phyloP scores from a whole-genome alignment of 345 rosid species.

The Acer yangbiense region DNA sequence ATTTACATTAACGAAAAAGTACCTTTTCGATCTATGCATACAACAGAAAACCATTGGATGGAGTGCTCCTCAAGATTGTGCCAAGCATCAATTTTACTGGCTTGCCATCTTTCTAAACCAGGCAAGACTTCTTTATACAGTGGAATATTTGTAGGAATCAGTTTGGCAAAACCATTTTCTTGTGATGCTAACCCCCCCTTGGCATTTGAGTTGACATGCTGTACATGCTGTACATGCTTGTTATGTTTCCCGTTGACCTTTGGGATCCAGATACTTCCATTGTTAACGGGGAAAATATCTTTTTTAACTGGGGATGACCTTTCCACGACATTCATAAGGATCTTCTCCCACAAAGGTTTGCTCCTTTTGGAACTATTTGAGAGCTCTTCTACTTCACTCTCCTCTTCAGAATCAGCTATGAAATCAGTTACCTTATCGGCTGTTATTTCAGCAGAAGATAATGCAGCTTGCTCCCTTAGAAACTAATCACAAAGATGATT shows the following conservation, averaged over 20 bases:
- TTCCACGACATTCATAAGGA: constrained; percentile 54
- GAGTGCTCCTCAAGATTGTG: constrained; percentile 92
- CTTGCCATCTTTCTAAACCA: constrained; percentile 84
- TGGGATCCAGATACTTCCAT: constrained; percentile 55
- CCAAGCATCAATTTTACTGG: constrained; percentile 86
- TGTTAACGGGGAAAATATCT: constrained; percentile 38
- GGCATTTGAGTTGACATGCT: constrained; percentile 42
- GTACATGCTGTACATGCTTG: constrained; percentile 59
- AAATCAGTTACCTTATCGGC: constrained; percentile 71
- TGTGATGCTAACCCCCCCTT: constrained; percentile 47
- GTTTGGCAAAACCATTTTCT: constrained; percentile 67
- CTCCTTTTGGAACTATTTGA: constrained; percentile 42
- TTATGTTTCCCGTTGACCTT: constrained; percentile 89
- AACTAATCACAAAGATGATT: constrained; percentile 53
- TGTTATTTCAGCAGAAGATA: constrained; percentile 79
- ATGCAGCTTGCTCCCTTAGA: constrained; percentile 89
- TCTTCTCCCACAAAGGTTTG: constrained; percentile 69
- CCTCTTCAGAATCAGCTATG: constrained; percentile 71
- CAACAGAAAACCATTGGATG: constrained; percentile 86
- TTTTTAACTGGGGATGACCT: constrained; percentile 43
- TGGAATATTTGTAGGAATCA: constrained; percentile 67
- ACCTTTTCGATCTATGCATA: constrained; percentile 90
- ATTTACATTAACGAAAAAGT: constrained; percentile 22
- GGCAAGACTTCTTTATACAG: constrained; percentile 79
- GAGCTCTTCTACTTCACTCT: constrained; percentile 60